Percentiles rank a stretch among this genome's conserved stretches.
Conservation (phyloP, 768 basidiomycete species). For the Punctularia strigosozonata region DNA sequence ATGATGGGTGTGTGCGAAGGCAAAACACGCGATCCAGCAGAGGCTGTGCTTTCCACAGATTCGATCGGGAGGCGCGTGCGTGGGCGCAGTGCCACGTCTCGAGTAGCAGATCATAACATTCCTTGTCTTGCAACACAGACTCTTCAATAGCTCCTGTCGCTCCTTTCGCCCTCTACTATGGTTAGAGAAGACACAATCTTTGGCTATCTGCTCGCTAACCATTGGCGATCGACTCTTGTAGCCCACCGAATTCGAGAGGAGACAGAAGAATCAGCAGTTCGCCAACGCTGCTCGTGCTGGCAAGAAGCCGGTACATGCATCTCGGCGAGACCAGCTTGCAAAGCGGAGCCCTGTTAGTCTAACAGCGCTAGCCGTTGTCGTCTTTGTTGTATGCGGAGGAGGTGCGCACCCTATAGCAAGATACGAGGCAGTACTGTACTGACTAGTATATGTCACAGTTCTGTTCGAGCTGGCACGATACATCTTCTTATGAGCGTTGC, state of each 20-base stretch:
- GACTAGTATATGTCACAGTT: constrained; percentile 28
- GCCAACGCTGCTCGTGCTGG: constrained; percentile 60
- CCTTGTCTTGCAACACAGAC: no score
- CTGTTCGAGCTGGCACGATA: constrained; percentile 61
- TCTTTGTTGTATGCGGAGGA: constrained; percentile 76
- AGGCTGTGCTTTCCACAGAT: no score
- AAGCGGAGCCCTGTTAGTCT: constrained; percentile 68
- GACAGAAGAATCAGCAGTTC: constrained; percentile 73
- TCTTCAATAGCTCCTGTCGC: no score
- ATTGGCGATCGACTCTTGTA: constrained; percentile 15
- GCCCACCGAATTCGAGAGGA: constrained; percentile 79
- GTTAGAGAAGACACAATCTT: no score
- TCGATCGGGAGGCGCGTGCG: no score
- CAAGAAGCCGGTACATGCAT: constrained; percentile 64
- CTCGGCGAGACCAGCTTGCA: constrained; percentile 56
- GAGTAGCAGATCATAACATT: no score
- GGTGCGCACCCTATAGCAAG: constrained; percentile 31
- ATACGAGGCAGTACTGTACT: neutral
- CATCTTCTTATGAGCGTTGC: constrained; percentile 44
- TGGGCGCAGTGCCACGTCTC: no score
- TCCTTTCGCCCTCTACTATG: no score
- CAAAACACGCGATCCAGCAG: no score
- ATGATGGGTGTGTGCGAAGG: no score
- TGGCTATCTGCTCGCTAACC: no score
- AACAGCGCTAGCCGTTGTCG: constrained; percentile 61